Base-by-base conservation (phyloP, 371 early-diverging fungal genomes). In the Mortierella sp. region DNA sequence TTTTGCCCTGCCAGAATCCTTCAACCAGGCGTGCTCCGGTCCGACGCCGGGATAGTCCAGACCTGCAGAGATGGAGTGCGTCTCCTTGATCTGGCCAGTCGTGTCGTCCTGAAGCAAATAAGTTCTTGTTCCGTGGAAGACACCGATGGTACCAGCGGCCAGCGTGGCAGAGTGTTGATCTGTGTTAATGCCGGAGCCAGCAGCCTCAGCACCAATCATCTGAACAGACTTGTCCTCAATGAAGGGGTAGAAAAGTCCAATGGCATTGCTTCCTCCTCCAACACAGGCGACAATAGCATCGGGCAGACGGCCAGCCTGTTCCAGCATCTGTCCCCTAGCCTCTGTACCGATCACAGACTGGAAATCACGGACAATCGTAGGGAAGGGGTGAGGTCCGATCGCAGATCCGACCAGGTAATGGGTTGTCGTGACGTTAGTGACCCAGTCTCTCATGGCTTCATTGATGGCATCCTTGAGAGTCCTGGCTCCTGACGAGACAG, bases 361-460 rank as follows among this genome's bases (percentile, higher is more conserved):
- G 88, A 98, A 98, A 68, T 97, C 97, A 59, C 97, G 90, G 39
- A 97, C 99, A 70, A 99, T 91, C 47, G 87, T 86, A 9, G 96
- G 98, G 92, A 97, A 99, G 19, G 97, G 94, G 81, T 96, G 90
- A 64, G 96, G 89, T 70, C 99, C 95, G 61, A 97, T 97, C 26
- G 98, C 97, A 2, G 96, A 96, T 44, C 99, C 98, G 52, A 99
- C 94, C 56, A 99, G 78, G 79, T 99, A 97, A 73, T 99, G 97
- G 1, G 99, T 99, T 55, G 87, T 93, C 9, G 81, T 61, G 37
- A 97, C 96, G 70, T 97, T 99, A 51, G 98, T 92, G 50, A 97
- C 97, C 97, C 97, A 97, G 82, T 99, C 98, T 63, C 99, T 90
- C 96, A 97, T 94, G 21, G 98, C 99, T 81, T 97, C 97, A 79